A percentile compares a stretch with the other conserved stretches of the same genome.
phyloP scores from a whole-genome alignment of 805 yeast species.

The Sugiyamaella qingdaonensis region DNA sequence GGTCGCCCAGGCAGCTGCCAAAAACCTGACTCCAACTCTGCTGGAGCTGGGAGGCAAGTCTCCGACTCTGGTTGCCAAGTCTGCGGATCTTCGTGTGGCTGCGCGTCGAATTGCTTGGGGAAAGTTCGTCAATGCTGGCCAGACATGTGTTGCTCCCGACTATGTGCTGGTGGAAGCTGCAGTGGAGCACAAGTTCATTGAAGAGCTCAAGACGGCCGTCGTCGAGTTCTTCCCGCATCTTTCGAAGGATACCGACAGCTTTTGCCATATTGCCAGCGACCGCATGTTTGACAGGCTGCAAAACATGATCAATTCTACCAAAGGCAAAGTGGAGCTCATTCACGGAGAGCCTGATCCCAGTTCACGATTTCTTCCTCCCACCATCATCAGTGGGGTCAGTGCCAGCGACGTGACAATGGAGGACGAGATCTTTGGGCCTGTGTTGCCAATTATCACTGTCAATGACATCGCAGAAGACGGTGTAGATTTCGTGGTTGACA shows the following conservation, averaged over 20 bases:
- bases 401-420: constrained; percentile 71
- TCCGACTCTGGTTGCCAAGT: constrained; percentile 66
- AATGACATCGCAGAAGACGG: constrained; percentile 29
- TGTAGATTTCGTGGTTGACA: constrained; percentile 35
- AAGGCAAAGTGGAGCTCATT: constrained; percentile 42
- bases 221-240: constrained; percentile 39
- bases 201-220: constrained; percentile 38
- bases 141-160: constrained; percentile 88
- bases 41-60: constrained; percentile 92
- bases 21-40: constrained; percentile 71
- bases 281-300: constrained; percentile 42
- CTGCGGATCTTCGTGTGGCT: constrained; percentile 37
- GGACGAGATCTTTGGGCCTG: constrained; percentile 80
- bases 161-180: constrained; percentile 65
- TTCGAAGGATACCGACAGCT: constrained; percentile 37
- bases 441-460: constrained; percentile 67
- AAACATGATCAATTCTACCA: constrained; percentile 32
- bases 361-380: constrained; percentile 56
- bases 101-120: constrained; percentile 74
- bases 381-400: constrained; percentile 57
- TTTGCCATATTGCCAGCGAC: constrained; percentile 56
- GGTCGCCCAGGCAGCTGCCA: constrained; percentile 78
- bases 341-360: constrained; percentile 38
- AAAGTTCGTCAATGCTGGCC: constrained; percentile 77
- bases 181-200: constrained; percentile 50